Base-by-base conservation (phyloP, 139 green algal species). In the Coelastrella sp. region DNA sequence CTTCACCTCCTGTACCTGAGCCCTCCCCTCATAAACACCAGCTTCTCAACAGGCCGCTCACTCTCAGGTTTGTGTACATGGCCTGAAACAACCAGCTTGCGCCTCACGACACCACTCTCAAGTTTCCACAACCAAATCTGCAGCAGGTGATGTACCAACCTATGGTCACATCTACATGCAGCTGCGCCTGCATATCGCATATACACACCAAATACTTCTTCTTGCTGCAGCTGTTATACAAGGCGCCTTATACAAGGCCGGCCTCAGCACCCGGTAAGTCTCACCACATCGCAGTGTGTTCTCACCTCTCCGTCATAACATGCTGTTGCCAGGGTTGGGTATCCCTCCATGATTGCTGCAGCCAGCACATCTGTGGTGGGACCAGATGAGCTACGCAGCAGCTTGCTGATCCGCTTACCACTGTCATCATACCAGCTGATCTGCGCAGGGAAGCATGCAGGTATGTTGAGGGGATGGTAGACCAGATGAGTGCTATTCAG, bases 81-180 rank as follows among this genome's bases (percentile, higher is more conserved):
- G 11, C 76, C 76, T 15, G 45, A 57, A 2, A 62, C 23, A 21
- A 74, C 25, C 57, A 83, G 76, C 76, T 83, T 73, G 11, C 57
- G 57, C 35, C 53, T 25, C 2, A 83, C 37, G 5, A 57, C 76
- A 6, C 76, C 76, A 40, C 76, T 83, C 25, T 83, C 76, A 38
- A 72, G 25, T 25, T 83, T 83, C 76, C 72, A 80, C 30, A 80
- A 23, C 72, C 72, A 80, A 23, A 80, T 51, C 72, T 80, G 45
- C 68, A 77, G 21, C 27, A 69, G 19, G 62, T 27, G 19, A 15
- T 66, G 13, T 6, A 27, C 6, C 19, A 19, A 11, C 15, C 19
- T 66, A 57, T 57, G 45, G 15, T 23, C 45, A 1, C 11, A 2
- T 9, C 11, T 57, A 9, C 45, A 23, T 57, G n/a, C n/a, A n/a